phyloP scores from a whole-genome alignment of 1,284 basidiomycete genomes.

The Pseudozyma tsukubaensis region DNA sequence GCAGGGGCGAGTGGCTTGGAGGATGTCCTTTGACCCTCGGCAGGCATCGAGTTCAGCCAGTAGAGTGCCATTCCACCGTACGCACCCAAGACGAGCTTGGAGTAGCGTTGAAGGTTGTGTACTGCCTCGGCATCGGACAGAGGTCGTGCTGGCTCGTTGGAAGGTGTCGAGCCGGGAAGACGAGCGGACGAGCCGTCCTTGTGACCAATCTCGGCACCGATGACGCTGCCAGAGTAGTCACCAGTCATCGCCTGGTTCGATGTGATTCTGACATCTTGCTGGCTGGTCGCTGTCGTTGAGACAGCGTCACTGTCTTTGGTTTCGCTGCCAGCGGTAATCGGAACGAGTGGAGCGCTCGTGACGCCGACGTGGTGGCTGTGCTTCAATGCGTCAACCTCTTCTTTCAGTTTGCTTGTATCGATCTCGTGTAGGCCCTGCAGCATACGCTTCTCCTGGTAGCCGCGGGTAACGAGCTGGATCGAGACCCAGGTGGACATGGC shows the following conservation, averaged over 20 bases:
- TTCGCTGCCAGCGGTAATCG: constrained; percentile 4
- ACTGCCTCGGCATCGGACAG: constrained; percentile 53
- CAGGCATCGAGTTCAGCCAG: constrained; percentile 56
- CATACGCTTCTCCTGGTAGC: constrained; percentile 50
- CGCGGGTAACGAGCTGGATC: constrained; percentile 60
- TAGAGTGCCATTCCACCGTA: constrained; percentile 60
- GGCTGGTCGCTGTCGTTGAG: neutral
- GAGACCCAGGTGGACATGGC: constrained; percentile 60
- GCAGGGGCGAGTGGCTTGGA: neutral
- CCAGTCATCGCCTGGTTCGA: constrained; percentile 43
- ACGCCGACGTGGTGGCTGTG: constrained; percentile 32
- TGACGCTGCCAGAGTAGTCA: constrained; percentile 51
- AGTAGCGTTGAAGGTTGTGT: constrained; percentile 54
- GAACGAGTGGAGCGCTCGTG: constrained; percentile 11
- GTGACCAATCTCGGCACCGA: constrained; percentile 60
- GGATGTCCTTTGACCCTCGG: neutral
- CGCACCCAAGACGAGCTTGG: constrained; percentile 59
- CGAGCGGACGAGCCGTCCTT: constrained; percentile 16
- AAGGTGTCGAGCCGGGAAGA: constrained; percentile 23
- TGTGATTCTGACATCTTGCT: constrained; percentile 51
- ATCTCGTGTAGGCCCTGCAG: constrained; percentile 48
- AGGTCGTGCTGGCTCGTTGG: constrained; percentile 28
- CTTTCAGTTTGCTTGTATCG: constrained; percentile 35
- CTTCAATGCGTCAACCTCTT: constrained; percentile 30
- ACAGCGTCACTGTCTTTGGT: neutral